phyloP scores from a whole-genome alignment of 1,139 yeast species.

The Arxiozyma bovina region DNA sequence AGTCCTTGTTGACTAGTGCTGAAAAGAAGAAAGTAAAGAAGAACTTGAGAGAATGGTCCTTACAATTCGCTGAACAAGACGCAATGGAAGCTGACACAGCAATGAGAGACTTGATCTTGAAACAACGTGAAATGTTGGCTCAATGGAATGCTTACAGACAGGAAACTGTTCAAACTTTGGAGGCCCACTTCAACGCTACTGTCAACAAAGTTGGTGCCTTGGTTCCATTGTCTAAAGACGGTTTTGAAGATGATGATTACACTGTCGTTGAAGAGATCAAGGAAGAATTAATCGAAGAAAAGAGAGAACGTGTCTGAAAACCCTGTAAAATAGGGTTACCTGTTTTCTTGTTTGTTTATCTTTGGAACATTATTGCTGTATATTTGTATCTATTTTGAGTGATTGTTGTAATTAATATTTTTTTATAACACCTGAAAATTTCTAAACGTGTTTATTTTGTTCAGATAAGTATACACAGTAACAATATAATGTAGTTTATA shows the following conservation, averaged over 20 bases:
- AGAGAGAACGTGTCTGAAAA: constrained; percentile 61
- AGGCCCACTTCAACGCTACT: constrained; percentile 22
- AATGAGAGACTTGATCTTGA: constrained; percentile 78
- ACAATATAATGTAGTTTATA: neutral
- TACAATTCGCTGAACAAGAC: constrained; percentile 90
- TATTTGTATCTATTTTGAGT: too few relatives aligned
- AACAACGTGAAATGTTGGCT: constrained; percentile 71
- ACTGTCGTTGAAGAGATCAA: constrained; percentile 54
- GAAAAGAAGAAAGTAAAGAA: constrained; percentile 81
- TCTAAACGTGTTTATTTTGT: neutral
- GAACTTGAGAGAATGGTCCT: constrained; percentile 81
- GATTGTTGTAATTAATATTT: too few relatives aligned
- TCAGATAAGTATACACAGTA: too few relatives aligned
- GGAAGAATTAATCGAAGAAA: constrained; percentile 52
- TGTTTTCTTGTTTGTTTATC: too few relatives aligned
- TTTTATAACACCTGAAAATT: neutral
- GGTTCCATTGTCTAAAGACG: neutral
- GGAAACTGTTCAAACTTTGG: constrained; percentile 10
- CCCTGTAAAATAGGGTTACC: too few relatives aligned
- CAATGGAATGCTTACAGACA: constrained; percentile 81
- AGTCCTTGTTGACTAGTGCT: constrained; percentile 59
- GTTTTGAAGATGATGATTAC: constrained; percentile 40
- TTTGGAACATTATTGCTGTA: neutral
- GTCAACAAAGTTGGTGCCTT: constrained; percentile 27
- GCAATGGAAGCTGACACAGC: constrained; percentile 96